A percentile compares a stretch with the other conserved stretches of the same genome.
Evolutionary conservation across 805 yeast genomes (phyloP).

Genomic region (Sungouiozyma ichnusensis): DNA sequence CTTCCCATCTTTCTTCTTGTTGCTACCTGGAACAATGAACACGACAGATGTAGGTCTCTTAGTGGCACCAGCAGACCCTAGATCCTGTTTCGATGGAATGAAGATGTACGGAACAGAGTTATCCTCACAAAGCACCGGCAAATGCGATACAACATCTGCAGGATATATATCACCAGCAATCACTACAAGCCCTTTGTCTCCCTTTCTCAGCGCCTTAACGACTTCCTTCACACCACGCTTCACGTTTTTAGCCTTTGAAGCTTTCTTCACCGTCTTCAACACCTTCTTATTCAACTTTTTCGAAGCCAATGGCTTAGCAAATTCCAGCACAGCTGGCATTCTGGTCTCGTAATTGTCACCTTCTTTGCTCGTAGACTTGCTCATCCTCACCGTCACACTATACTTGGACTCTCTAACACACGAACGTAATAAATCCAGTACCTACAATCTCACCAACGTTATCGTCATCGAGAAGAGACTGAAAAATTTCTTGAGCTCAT

Average conservation of each 20-base stretch:
- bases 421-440: too few species aligned
- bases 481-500: not conserved
- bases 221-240: conserved; percentile 99
- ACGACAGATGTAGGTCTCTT: conserved; percentile 98
- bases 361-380: conserved; percentile 11
- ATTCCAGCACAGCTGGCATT: conserved; percentile 80
- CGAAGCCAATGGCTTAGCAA: conserved; percentile 91
- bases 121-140: conserved; percentile 97
- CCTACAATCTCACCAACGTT: not conserved
- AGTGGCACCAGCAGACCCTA: conserved; percentile 98
- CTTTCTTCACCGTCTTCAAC: conserved; percentile 91
- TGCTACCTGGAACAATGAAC: conserved; percentile 94
- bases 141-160: conserved; percentile 90
- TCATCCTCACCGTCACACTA: not conserved
- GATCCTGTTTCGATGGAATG: conserved; percentile 94
- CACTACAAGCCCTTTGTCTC: conserved; percentile 92
- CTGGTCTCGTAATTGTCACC: conserved; percentile 88
- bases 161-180: conserved; percentile 99
- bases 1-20: conserved; percentile 62
- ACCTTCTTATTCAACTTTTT: conserved; percentile 93
- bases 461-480: too few species aligned
- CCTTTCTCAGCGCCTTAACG: conserved; percentile 93
- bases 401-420: too few species aligned
- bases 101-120: conserved; percentile 81
- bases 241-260: conserved; percentile 96